Percentiles rank a stretch among this genome's conserved stretches.
Conservation (phyloP, 1,139 yeast species). For the Wickerhamiella infanticola region DNA sequence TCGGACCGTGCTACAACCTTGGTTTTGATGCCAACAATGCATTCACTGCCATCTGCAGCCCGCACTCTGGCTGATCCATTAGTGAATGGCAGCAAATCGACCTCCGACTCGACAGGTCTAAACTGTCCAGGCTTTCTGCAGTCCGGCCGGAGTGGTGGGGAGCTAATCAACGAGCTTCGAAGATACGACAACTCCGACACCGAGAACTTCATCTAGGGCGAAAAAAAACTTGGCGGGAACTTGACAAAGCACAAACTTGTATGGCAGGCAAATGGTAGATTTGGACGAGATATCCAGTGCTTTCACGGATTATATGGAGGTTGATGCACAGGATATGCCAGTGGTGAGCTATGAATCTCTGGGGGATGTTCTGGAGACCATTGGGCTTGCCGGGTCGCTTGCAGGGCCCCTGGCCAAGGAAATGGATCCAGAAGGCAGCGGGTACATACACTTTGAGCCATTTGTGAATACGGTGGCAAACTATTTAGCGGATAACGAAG, state of each 20-base stretch:
- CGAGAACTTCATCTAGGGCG: slow-evolving; percentile 32
- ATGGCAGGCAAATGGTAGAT: background rate
- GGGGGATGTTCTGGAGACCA: slow-evolving; percentile 14
- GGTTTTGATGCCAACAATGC: slow-evolving; percentile 77
- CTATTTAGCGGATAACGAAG: slow-evolving; percentile 6
- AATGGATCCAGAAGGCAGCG: slow-evolving; percentile 17
- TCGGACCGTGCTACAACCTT: slow-evolving; percentile 41
- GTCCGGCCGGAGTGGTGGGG: slow-evolving; percentile 67
- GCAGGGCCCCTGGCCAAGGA: slow-evolving; percentile 6
- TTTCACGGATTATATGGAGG: slow-evolving; percentile 19
- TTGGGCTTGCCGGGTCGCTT: slow-evolving; percentile 15
- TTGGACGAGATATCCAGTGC: slow-evolving; percentile 17
- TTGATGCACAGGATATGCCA: slow-evolving; percentile 16
- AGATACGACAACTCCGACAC: slow-evolving; percentile 77
- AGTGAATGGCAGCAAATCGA: slow-evolving; percentile 68
- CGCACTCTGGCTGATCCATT: slow-evolving; percentile 86
- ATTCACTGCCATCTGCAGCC: slow-evolving; percentile 80
- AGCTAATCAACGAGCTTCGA: slow-evolving; percentile 48
- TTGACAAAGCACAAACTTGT: background rate
- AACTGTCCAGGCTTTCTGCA: slow-evolving; percentile 59
- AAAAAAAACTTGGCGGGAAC: background rate
- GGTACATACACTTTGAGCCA: slow-evolving; percentile 19
- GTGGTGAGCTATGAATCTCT: slow-evolving; percentile 12
- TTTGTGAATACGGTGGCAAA: slow-evolving; percentile 13
- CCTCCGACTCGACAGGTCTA: slow-evolving; percentile 71